A percentile compares a stretch with the other conserved stretches of the same genome.
phyloP scores from a whole-genome alignment of 495 filamentous ascomycete genomes.

The Hypoxylon rickii region DNA sequence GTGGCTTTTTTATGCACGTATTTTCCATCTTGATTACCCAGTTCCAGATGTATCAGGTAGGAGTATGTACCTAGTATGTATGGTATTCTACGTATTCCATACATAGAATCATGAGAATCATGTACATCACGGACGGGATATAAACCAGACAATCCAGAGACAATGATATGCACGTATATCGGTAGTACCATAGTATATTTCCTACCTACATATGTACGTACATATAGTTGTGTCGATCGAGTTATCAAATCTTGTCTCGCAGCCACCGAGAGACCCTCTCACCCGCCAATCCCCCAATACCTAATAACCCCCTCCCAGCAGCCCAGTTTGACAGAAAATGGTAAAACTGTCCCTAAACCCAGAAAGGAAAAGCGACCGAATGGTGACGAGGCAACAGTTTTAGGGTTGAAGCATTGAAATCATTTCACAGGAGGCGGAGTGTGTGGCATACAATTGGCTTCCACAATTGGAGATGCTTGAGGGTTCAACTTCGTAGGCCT shows the following conservation, averaged over 20 bases:
- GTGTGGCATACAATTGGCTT: constrained; percentile 17
- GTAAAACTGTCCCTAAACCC: constrained; percentile 32
- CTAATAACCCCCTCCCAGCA: too few relatives aligned
- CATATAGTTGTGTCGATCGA: constrained; percentile 1
- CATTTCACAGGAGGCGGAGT: constrained; percentile 8
- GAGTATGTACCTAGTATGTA: background rate
- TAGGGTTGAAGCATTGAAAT: constrained; percentile 18
- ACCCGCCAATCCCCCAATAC: too few relatives aligned
- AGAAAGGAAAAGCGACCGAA: constrained; percentile 25
- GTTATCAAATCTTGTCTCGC: constrained; percentile 29
- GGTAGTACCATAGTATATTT: too few relatives aligned
- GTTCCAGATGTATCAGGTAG: background rate
- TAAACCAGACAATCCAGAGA: too few relatives aligned
- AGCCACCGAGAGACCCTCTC: constrained; percentile 26
- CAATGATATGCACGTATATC: too few relatives aligned
- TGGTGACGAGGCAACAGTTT: constrained; percentile 18
- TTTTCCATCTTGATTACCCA: background rate
- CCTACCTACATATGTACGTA: background rate
- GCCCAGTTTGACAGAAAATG: constrained; percentile 12
- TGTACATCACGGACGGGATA: too few relatives aligned
- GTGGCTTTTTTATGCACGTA: constrained; percentile 12
- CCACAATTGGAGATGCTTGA: constrained; percentile 2
- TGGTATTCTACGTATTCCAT: too few relatives aligned
- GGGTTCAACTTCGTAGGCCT: constrained; percentile 15
- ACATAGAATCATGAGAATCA: too few relatives aligned